These are phyloP conservation scores for Phytophthora constricta DNA, from an alignment of 352 stramenopile species.

Conservation along the genomic window DNA sequence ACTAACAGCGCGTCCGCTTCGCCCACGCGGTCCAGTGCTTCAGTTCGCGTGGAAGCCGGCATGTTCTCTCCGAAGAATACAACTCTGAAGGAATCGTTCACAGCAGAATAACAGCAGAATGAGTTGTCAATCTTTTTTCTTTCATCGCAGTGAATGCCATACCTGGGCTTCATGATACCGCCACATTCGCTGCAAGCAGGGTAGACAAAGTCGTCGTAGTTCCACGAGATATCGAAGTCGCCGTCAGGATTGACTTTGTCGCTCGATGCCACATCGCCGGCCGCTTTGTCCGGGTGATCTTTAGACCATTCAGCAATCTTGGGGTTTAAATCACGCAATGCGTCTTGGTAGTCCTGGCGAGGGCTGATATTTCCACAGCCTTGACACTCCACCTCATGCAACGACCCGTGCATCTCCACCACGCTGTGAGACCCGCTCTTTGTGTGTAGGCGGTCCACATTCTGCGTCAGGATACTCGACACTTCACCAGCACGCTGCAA, in stretches of 20 bases:
- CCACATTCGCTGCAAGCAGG: slow-evolving; percentile 73
- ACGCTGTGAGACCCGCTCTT: slow-evolving; percentile 90
- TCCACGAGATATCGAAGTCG: slow-evolving; percentile 91
- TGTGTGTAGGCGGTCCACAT: slow-evolving; percentile 96
- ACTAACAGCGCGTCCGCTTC: slow-evolving; percentile 91
- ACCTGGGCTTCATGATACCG: slow-evolving; percentile 85
- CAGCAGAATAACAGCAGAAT: slow-evolving; percentile 3
- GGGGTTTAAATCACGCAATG: slow-evolving; percentile 85
- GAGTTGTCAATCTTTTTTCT: background rate
- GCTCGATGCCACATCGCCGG: slow-evolving; percentile 76
- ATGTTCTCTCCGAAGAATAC: slow-evolving; percentile 98
- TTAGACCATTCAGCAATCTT: slow-evolving; percentile 51
- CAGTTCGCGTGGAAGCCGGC: slow-evolving; percentile 73
- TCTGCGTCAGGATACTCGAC: slow-evolving; percentile 94
- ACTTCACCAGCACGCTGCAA: slow-evolving; percentile 65
- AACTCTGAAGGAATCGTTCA: slow-evolving; percentile 56
- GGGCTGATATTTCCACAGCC: slow-evolving; percentile 70
- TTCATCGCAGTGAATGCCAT: slow-evolving; percentile 8
- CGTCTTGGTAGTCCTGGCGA: slow-evolving; percentile 88
- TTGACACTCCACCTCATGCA: slow-evolving; percentile 89
- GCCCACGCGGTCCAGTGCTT: slow-evolving; percentile 74
- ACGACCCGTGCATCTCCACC: slow-evolving; percentile 94
- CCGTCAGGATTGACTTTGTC: slow-evolving; percentile 90
- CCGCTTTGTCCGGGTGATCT: slow-evolving; percentile 39
- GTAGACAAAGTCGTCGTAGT: slow-evolving; percentile 87